These are phyloP conservation scores for Clavaria fumosa DNA, from an alignment of 768 basidiomycete species.

Conservation along the genomic window DNA sequence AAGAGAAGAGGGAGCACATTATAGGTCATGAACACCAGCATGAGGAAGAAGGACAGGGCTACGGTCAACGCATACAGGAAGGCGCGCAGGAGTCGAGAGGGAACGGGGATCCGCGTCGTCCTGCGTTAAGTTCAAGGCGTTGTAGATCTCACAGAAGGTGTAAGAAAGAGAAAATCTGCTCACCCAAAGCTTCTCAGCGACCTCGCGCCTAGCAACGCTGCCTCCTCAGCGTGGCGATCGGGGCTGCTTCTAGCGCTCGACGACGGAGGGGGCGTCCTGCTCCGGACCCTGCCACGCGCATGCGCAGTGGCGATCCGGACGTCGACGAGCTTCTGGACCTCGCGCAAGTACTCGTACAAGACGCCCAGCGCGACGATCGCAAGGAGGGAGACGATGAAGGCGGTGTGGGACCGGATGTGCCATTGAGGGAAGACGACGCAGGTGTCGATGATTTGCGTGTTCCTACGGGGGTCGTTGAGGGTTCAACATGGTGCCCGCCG, in stretches of 20 bases:
- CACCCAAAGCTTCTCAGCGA: constrained; percentile 27
- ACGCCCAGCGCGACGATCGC: constrained; percentile 52
- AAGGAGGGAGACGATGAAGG: constrained; percentile 51
- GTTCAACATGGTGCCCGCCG: neutral
- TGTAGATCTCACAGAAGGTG: too few relatives aligned
- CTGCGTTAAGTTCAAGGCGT: too few relatives aligned
- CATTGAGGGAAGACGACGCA: constrained; percentile 70
- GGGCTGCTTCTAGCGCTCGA: constrained; percentile 28
- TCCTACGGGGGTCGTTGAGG: constrained; percentile 25
- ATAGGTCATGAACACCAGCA: constrained; percentile 96
- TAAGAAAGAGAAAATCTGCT: constrained; percentile 11
- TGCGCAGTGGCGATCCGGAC: constrained; percentile 35
- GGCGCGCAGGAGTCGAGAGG: constrained; percentile 43
- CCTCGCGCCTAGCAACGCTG: constrained; percentile 37
- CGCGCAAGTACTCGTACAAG: constrained; percentile 69
- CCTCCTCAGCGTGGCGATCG: constrained; percentile 31
- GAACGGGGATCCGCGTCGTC: too few relatives aligned
- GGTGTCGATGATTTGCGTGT: constrained; percentile 63
- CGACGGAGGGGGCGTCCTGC: constrained; percentile 12
- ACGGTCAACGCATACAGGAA: constrained; percentile 59
- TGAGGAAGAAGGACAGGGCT: constrained; percentile 77
- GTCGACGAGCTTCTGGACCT: constrained; percentile 45
- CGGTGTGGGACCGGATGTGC: constrained; percentile 45
- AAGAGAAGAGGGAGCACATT: constrained; percentile 40
- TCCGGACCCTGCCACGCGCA: constrained; percentile 32